Conservation (phyloP, 768 basidiomycete species). For the Phylloporus sp. region DNA sequence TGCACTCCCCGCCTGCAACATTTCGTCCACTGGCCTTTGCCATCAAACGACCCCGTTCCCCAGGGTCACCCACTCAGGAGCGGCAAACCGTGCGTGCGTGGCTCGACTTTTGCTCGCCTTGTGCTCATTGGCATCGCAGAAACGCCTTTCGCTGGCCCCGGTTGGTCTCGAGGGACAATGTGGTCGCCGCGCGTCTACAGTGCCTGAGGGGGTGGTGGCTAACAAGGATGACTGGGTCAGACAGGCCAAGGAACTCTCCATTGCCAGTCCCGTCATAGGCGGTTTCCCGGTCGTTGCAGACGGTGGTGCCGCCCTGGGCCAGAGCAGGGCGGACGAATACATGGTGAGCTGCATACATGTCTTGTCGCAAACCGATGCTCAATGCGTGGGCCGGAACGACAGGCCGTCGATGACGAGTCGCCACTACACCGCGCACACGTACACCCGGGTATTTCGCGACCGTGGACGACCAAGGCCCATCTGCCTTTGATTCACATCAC, state of each 20-base stretch:
- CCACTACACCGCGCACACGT: conserved; percentile 10
- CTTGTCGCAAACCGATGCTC: conserved; percentile 3
- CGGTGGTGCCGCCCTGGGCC: not conserved
- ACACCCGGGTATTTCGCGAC: conserved; percentile 10
- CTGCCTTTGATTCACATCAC: conserved; percentile 25
- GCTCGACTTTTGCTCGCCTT: not conserved
- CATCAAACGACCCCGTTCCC: conserved; percentile 59
- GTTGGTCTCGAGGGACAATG: conserved; percentile 22
- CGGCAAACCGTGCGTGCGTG: conserved; percentile 52
- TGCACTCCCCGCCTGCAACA: conserved; percentile 39
- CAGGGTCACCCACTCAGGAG: conserved; percentile 43
- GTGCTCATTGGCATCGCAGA: conserved; percentile 36
- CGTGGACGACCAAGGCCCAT: conserved; percentile 13
- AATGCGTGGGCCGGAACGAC: conserved; percentile 1
- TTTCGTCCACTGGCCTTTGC: conserved; percentile 35
- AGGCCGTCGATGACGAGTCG: conserved; percentile 24
- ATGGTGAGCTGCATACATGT: conserved; percentile 39
- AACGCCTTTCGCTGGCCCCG: conserved; percentile 48
- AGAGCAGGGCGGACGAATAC: conserved; percentile 33
- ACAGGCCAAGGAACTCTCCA: conserved; percentile 62
- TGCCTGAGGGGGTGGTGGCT: conserved; percentile 25
- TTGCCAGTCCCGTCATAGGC: conserved; percentile 30
- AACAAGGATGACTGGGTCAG: conserved; percentile 71
- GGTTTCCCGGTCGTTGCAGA: conserved; percentile 6
- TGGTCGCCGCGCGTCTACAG: conserved; percentile 29